Evolutionary conservation across 306 rosid genomes (phyloP), one percentile per base, ranked within the genome.

Genomic region (Lablab purpureus): DNA sequence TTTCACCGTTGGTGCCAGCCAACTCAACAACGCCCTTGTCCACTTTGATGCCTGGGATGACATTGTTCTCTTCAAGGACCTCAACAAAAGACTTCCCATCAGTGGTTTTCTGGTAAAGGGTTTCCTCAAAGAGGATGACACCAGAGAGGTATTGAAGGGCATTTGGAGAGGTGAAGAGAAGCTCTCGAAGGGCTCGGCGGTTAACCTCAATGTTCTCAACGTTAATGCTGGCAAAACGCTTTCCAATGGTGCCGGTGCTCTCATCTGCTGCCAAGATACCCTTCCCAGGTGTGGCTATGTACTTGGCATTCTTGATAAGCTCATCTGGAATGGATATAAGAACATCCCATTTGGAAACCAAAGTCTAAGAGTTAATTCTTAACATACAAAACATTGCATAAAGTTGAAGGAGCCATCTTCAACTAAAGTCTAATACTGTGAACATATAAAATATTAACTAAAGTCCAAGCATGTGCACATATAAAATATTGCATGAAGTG

Each of bases 241-340:
- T 94, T 19, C 98, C 98, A 3, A 94, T 94, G 65, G 97, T 94
- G 67, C 96, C 98, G 0, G 97, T 94, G 90, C 96, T 91, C 89
- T 94, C 97, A 68, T 94, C 98, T 21, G 98, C 97, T 5, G 97
- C 98, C 83, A 92, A 81, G 13, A 94, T 94, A 1, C 97, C 98
- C 87, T 94, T 94, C 2, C 97, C 98, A 0, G 96, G 91, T 2
- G 90, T 89, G 3, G 94, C 98, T 74, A 92, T 94, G 96, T 89
- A 89, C 90, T 85, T 84, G 62, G 98, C 97, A 64, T 86, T 94
- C 88, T 92, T 90, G 69, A 94, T 81, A 13, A 94, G 96, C 87
- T 92, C 97, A 63, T 94, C 96, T 91, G 79, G 52, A 70, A 51
- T 45, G 25, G 0, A 13, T 13, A 43, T 56, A 51, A 18, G 1